Evolutionary conservation across 805 yeast species (phyloP).

Genomic region (Wickerhamomyces strasburgensis): DNA sequence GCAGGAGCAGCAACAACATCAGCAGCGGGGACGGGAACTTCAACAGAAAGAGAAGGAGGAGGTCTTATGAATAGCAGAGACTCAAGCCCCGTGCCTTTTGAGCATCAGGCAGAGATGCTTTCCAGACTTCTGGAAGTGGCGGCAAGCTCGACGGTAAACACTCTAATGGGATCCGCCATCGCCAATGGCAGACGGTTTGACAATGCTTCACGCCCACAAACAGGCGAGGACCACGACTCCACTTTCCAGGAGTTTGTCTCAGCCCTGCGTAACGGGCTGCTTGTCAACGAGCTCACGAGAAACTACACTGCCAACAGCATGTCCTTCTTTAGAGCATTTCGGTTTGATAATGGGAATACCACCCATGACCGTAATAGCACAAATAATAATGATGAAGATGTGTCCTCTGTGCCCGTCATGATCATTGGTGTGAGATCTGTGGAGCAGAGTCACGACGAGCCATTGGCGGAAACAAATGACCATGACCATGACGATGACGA

Average conservation of each 20-base stretch:
- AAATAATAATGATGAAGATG: neutral
- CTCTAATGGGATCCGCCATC: slow-evolving; percentile 30
- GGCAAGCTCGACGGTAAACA: slow-evolving; percentile 38
- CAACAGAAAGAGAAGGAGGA: no score
- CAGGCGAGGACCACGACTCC: slow-evolving; percentile 23
- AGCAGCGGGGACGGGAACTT: neutral
- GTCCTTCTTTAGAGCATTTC: slow-evolving; percentile 40
- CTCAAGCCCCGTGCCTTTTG: slow-evolving; percentile 12
- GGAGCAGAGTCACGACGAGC: slow-evolving; percentile 16
- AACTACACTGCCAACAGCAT: slow-evolving; percentile 13
- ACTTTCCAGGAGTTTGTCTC: slow-evolving; percentile 41
- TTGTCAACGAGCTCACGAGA: slow-evolving; percentile 34
- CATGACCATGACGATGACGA: slow-evolving; percentile 4
- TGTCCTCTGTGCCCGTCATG: slow-evolving; percentile 37
- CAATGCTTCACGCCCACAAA: slow-evolving; percentile 21
- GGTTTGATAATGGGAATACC: slow-evolving; percentile 29
- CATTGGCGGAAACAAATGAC: no score
- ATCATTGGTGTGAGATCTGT: slow-evolving; percentile 45
- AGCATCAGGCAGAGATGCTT: slow-evolving; percentile 36
- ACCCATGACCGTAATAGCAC: neutral
- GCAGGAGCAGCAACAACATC: slow-evolving; percentile 6
- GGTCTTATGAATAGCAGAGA: slow-evolving; percentile 2
- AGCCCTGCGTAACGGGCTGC: slow-evolving; percentile 35
- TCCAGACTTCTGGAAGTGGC: slow-evolving; percentile 40
- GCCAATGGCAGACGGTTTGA: slow-evolving; percentile 28